Evolutionary conservation across 495 filamentous ascomycete species (phyloP).

Genomic region (Hyaloscypha hepaticicola): DNA sequence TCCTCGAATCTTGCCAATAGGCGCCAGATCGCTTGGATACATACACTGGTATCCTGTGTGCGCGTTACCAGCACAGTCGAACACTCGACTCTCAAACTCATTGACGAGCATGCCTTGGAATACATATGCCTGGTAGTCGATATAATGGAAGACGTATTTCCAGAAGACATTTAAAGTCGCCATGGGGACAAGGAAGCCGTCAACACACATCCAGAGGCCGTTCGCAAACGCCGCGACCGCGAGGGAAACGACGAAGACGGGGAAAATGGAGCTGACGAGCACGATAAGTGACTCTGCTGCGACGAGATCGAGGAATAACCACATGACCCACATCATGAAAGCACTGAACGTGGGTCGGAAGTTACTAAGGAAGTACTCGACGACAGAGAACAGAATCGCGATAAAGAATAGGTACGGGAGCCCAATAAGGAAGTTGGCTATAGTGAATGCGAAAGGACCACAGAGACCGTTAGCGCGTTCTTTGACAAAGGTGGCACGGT

Average conservation of each 20-base stretch:
- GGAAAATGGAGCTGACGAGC: constrained; percentile 66
- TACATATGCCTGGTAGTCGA: constrained; percentile 65
- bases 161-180: constrained; percentile 74
- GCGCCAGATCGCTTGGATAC: constrained; percentile 48
- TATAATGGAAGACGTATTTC: constrained; percentile 80
- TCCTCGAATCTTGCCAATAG: constrained; percentile 65
- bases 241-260: constrained; percentile 73
- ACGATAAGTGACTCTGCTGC: constrained; percentile 80
- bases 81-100: constrained; percentile 64
- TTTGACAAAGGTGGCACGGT: constrained; percentile 67
- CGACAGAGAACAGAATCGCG: constrained; percentile 64
- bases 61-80: constrained; percentile 54
- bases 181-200: constrained; percentile 63
- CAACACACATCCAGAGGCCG: constrained; percentile 80
- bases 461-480: constrained; percentile 80
- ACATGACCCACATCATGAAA: constrained; percentile 80
- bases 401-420: constrained; percentile 73
- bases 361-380: constrained; percentile 77
- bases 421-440: constrained; percentile 78
- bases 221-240: constrained; percentile 78
- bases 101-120: constrained; percentile 90
- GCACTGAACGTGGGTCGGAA: constrained; percentile 61
- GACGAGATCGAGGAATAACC: constrained; percentile 80
- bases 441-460: constrained; percentile 65
- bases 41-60: constrained; percentile 60